Base-by-base conservation (phyloP, 192 early-diverging fungal genomes). In the Linnemannia exigua region DNA sequence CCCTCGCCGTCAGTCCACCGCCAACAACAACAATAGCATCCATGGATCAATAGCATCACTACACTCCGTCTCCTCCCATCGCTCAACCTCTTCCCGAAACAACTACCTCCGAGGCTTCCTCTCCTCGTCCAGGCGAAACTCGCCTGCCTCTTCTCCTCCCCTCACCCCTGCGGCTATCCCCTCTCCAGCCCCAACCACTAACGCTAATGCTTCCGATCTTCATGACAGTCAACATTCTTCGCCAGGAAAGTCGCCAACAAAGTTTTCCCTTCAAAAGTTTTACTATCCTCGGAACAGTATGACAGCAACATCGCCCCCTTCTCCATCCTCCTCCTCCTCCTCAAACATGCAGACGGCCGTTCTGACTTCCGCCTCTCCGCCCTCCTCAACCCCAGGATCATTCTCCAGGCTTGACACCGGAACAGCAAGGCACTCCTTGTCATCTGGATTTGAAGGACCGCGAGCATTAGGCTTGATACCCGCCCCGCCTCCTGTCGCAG, bases 231-330 rank as follows among this genome's bases (percentile, higher is more conserved):
- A 67, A 58, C 75, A 73, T 46, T 54, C 70, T 35, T 67, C 79
- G 2, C n/a, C 68, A 1, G 35, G 74, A 33, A 67, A 52, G 48
- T 72, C 80, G 7, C 31, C 74, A 19, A 72, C 70, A 51, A 54
- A 63, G n/a, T 86, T 86, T 70, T 80, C 84, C 4, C 84, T 86
- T 16, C 84, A 86, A 80, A 86, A 80, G 69, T 80, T 72, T 47
- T 86, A 86, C 36, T 86, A 86, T 33, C 84, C 84, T n/a, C 33
- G 74, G 35, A 86, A 86, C 63, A 44, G 70, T 44, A 86, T 86
- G 84, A 75, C 66, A 7, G 70, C 74, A 6, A 8, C 74, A 5
- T 44, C 41, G 41, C 41, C 41, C 41, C 41, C 41, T 44, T 44
- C 41, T 44, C 28, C n/a, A 22, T 33, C 72, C 11, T 37, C 72